Percentiles rank a stretch among this genome's conserved stretches.
These are phyloP conservation scores for Trichoderma koningii DNA, from an alignment of 2,329 filamentous ascomycete genomes.

Conservation along the genomic window DNA sequence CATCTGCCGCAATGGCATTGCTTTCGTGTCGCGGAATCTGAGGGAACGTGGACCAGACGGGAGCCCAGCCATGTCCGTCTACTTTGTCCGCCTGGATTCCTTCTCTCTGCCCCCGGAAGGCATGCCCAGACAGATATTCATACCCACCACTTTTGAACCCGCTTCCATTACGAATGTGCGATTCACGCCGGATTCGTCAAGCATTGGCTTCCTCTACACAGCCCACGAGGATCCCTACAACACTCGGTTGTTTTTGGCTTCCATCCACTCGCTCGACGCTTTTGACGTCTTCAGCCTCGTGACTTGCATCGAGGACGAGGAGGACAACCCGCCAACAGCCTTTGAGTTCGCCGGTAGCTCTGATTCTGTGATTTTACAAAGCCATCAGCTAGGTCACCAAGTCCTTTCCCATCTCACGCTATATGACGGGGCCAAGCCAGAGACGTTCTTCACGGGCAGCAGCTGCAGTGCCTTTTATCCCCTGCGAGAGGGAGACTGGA, in stretches of 20 bases:
- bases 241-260: slow-evolving; percentile 38
- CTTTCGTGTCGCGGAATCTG: slow-evolving; percentile 38
- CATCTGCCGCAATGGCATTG: slow-evolving; percentile 40
- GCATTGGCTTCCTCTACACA: slow-evolving; percentile 41
- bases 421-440: slow-evolving; percentile 34
- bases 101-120: slow-evolving; percentile 34
- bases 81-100: slow-evolving; percentile 40
- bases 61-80: slow-evolving; percentile 34
- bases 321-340: slow-evolving; percentile 34
- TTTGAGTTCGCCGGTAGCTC: slow-evolving; percentile 43
- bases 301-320: slow-evolving; percentile 4
- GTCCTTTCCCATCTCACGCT: slow-evolving; percentile 42
- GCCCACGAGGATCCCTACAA: slow-evolving; percentile 34
- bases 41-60: slow-evolving; percentile 23
- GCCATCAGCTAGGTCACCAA: slow-evolving; percentile 39
- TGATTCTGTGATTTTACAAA: slow-evolving; percentile 40
- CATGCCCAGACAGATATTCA: slow-evolving; percentile 34
- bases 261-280: slow-evolving; percentile 27
- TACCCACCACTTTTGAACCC: slow-evolving; percentile 26
- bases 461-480: slow-evolving; percentile 37
- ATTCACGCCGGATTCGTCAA: slow-evolving; percentile 43
- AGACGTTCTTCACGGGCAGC: slow-evolving; percentile 34
- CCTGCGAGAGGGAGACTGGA: slow-evolving; percentile 33
- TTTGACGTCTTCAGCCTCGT: slow-evolving; percentile 26
- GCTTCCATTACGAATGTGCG: slow-evolving; percentile 35